Conservation (phyloP, 2,329 filamentous ascomycete genomes). For the Venturia effusa region DNA sequence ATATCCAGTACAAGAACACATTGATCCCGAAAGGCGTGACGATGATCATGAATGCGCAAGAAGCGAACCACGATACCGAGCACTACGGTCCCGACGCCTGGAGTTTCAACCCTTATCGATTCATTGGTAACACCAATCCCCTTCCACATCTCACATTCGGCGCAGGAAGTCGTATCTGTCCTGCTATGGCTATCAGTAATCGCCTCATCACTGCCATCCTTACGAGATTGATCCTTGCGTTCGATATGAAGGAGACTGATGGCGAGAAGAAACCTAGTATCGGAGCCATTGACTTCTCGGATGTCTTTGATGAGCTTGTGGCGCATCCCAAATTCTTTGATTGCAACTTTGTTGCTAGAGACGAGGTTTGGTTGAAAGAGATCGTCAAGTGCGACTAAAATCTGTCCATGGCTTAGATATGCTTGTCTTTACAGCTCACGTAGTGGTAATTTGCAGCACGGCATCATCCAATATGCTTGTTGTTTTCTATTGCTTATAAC, state of each 20-base stretch:
- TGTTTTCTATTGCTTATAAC: too few relatives aligned
- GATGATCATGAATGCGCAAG: conserved; percentile 19
- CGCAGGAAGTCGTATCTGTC: conserved; percentile 17
- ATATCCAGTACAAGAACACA: conserved; percentile 14
- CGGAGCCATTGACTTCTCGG: neutral
- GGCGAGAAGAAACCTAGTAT: neutral
- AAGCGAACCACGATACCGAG: conserved; percentile 16
- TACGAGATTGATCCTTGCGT: neutral
- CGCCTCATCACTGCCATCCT: conserved; percentile 16
- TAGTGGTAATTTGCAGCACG: neutral
- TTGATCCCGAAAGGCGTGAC: conserved; percentile 17
- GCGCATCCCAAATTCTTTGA: conserved; percentile 3
- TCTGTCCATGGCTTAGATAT: neutral
- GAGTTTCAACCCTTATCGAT: conserved; percentile 16
- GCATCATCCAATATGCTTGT: too few relatives aligned
- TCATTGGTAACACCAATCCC: conserved; percentile 13
- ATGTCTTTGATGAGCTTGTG: neutral
- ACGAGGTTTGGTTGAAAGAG: neutral
- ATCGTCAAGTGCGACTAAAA: neutral
- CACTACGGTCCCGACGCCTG: conserved; percentile 17
- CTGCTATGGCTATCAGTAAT: conserved; percentile 17
- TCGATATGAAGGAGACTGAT: neutral
- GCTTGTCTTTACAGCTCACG: neutral
- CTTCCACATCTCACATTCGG: conserved; percentile 18
- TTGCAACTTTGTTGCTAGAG: neutral